These are phyloP conservation scores for Dipteronia dyeriana DNA, from an alignment of 345 rosid species.

Conservation along the genomic window DNA sequence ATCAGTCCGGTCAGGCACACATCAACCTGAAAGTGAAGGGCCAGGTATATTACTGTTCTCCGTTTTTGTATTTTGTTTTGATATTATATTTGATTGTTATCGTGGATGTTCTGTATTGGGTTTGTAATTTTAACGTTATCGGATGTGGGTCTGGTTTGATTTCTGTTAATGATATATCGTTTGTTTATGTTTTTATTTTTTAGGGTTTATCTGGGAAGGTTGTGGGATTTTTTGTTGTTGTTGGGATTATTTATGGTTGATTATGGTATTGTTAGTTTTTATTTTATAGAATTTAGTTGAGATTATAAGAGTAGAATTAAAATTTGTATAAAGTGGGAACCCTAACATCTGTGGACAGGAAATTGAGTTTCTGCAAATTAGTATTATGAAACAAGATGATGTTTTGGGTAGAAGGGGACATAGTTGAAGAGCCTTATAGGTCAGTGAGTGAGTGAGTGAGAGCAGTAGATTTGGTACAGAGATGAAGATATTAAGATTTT, in stretches of 20 bases:
- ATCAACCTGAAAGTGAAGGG: constrained; percentile 91
- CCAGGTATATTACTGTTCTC: constrained; percentile 47
- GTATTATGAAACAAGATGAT: neutral
- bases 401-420: neutral
- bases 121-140: neutral
- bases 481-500: neutral
- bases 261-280: neutral
- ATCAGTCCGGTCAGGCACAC: constrained; percentile 52
- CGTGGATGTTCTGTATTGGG: neutral
- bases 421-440: neutral
- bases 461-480: neutral
- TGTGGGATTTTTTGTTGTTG: neutral
- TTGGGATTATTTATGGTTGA: neutral
- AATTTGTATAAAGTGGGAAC: neutral
- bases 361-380: neutral
- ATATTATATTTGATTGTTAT: neutral
- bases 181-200: neutral
- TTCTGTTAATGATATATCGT: neutral
- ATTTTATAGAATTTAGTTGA: neutral
- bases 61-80: neutral
- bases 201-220: neutral
- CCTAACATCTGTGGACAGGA: neutral
- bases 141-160: neutral
- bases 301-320: neutral
- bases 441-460: neutral